Conservation (phyloP, 2,329 filamentous ascomycete genomes). For the Pseudogymnoascus sp. region DNA sequence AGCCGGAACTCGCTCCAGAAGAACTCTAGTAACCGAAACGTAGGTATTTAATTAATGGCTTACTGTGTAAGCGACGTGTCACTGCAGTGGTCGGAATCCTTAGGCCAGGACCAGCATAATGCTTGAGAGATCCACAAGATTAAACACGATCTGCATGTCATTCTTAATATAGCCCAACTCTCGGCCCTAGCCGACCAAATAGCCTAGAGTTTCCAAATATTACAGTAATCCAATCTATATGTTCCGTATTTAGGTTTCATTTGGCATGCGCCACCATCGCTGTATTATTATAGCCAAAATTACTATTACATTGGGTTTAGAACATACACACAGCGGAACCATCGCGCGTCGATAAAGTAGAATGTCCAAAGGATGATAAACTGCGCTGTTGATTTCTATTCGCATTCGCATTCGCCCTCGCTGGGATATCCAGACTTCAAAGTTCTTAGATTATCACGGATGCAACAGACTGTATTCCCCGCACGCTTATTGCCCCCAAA, state of each 20-base stretch:
- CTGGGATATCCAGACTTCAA: too few species aligned
- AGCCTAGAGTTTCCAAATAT: neutral
- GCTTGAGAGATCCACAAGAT: neutral
- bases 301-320: neutral
- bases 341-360: neutral
- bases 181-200: neutral
- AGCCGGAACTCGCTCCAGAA: neutral
- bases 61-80: neutral
- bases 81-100: neutral
- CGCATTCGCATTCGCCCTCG: neutral
- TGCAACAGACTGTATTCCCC: neutral
- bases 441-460: too few species aligned
- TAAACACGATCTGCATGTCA: neutral
- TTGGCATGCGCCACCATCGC: neutral
- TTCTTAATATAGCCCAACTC: neutral
- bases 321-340: neutral
- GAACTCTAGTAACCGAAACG: neutral
- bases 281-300: neutral
- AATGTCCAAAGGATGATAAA: neutral
- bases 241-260: neutral
- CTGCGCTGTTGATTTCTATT: neutral
- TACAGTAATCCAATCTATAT: too few species aligned
- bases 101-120: neutral
- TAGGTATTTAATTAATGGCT: neutral
- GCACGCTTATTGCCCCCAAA: neutral